Evolutionary conservation across 345 rosid species (phyloP).

Genomic region (Aquilaria malaccensis): DNA sequence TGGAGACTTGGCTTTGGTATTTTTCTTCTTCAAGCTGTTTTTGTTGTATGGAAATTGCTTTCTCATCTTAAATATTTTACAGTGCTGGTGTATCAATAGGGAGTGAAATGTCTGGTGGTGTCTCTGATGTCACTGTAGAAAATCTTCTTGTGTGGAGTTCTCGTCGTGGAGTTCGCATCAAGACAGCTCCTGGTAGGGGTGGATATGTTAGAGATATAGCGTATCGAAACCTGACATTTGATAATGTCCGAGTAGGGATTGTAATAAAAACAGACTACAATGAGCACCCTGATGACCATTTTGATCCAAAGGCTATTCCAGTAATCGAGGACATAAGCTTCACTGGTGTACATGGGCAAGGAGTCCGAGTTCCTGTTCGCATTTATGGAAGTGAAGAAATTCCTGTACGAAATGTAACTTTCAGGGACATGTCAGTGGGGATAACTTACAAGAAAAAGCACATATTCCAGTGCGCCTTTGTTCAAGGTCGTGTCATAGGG

Average conservation of each 20-base stretch:
- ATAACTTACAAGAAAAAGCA: conserved; percentile 83
- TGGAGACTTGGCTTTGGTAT: too few relatives aligned
- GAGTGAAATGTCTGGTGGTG: conserved; percentile 95
- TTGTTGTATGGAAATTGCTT: conserved; percentile 2
- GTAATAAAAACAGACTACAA: conserved; percentile 88
- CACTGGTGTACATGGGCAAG: conserved; percentile 63
- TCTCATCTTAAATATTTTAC: conserved; percentile 15
- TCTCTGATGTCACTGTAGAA: conserved; percentile 69
- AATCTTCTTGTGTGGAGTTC: conserved; percentile 74
- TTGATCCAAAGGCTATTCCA: conserved; percentile 59
- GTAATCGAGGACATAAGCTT: conserved; percentile 52
- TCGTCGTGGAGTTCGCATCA: conserved; percentile 78
- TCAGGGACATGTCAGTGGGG: conserved; percentile 69
- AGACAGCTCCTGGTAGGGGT: conserved; percentile 90
- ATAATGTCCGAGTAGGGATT: conserved; percentile 77
- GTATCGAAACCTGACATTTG: conserved; percentile 68
- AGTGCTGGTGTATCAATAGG: conserved; percentile 91
- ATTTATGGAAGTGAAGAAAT: conserved; percentile 83
- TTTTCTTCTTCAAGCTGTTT: too few relatives aligned
- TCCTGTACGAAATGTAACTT: conserved; percentile 62
- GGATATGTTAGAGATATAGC: conserved; percentile 56
- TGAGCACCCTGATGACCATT: conserved; percentile 76
- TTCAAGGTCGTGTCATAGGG: conserved; percentile 72
- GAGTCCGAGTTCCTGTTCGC: conserved; percentile 78
- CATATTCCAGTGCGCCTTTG: conserved; percentile 76